Evolutionary conservation across 371 early-diverging fungal species (phyloP), one percentile per base, ranked within the genome.

Genomic region (Paraphysoderma sedebokerense): DNA sequence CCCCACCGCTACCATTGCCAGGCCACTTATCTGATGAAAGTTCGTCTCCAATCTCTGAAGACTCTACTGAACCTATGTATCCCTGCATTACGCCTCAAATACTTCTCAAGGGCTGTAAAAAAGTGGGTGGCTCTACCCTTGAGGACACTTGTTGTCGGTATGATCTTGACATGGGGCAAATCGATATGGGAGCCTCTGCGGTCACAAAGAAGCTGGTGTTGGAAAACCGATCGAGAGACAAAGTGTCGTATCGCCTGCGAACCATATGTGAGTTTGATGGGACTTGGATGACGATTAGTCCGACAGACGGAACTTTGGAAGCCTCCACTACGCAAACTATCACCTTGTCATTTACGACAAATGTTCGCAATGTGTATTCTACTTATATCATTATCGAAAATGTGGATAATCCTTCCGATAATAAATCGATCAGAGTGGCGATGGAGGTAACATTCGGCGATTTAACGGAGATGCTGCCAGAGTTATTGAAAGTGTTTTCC

Each of bases 161-260:
- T 53, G 79, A 77, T 32, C 60, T 82, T 9, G 76, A 80, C 56
- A 60, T 81, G n/a, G 83, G 83, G 13, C 83, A 79, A 41, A 77
- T 74, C 49, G 82, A 81, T 53, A 55, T 76, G 40, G 71, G 72
- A 0, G 50, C 62, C 0, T 47, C 59, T 0, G 51, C 64, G 27
- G 56, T 76, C 11, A 51, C 64, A 1, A 75, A 72, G 53, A 76
- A 77, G 48, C 39, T 80, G 27, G 60, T 63, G 0, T 34, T 81
- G 8, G 79, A 81, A 53, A 69, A 71, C 46, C 41, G 54, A 0
- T 50, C 52, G 1, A 51, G 46, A 29, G 72, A 74, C 11, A 48
- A 65, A 17, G 63, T 79, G 1, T 65, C 70, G 5, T 82, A 78
- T 52, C 54, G 67, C 12, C 57, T 82, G 27, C 59, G 63, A 46